Base-by-base conservation (phyloP, 2,329 filamentous ascomycete genomes). In the Dactylellina leptospora region DNA sequence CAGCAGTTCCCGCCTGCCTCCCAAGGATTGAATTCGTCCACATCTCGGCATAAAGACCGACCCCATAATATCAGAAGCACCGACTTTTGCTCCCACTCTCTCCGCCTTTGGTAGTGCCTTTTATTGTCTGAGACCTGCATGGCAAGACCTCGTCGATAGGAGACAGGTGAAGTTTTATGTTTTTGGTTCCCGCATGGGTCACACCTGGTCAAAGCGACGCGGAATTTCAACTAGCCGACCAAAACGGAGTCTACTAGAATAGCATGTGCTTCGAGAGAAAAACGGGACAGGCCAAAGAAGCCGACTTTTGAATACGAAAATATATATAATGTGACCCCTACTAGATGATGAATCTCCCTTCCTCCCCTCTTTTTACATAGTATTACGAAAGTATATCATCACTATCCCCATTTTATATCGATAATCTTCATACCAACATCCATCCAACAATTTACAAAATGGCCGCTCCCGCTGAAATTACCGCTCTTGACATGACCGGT, bases 381-480 rank as follows among this genome's bases (percentile, higher is more conserved):
- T 16, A 23, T 42, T 50, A 13, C n/a, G 33, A 58, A 16, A 16
- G 44, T 45, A 16, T 44, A 55, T 27, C 23, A 54, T n/a, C 28
- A 22, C 40, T 38, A 25, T 40, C 47, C 73, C 44, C 38, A 55
- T 54, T 40, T 54, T 74, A 66, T 69, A 55, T 79, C 23, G n/a
- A 45, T 23, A 9, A 11, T 27, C 38, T 30, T 23, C 18, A 23
- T 45, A n/a, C 42, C 6, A 45, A 6, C 8, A 45, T 13, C 8
- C 20, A 45, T 45, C 30, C 30, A 33, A 45, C 42, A 48, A 11
- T 5, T 30, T 51, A 59, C 64, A 84, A 68, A 77, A 93, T 93
- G 90, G 89, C 90, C 75, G 88, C 89, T 73, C 90, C 90, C 62
- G 79, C 84, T 56, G 83, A 84, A 73, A 86, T 88, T 82, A 90